A percentile compares a stretch with the other conserved stretches of the same genome.
Conservation (phyloP, 2,329 filamentous ascomycete species). For the Penicillium sp. region DNA sequence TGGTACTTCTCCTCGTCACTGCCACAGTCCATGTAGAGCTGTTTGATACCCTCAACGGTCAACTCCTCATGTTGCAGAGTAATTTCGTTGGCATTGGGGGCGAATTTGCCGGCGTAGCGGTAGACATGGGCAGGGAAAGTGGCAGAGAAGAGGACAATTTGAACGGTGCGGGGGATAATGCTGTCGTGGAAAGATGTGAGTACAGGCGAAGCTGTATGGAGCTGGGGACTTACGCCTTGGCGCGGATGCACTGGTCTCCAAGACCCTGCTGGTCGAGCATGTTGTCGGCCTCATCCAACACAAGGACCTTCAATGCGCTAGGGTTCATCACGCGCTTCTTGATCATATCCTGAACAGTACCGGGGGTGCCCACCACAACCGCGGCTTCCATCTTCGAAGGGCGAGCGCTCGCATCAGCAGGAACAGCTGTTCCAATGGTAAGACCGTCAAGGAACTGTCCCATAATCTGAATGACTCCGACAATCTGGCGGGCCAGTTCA, state of each 20-base stretch:
- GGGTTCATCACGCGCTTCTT: conserved; percentile 73
- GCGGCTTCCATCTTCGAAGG: conserved; percentile 70
- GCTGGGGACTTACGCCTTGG: conserved; percentile 68
- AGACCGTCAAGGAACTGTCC: conserved; percentile 79
- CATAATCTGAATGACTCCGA: conserved; percentile 79
- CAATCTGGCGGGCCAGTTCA: conserved; percentile 92
- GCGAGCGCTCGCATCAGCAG: conserved; percentile 68
- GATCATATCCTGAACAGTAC: conserved; percentile 87
- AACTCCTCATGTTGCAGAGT: conserved; percentile 87
- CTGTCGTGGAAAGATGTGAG: conserved; percentile 49
- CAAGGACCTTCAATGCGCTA: conserved; percentile 73
- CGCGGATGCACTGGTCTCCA: conserved; percentile 89
- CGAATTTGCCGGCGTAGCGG: conserved; percentile 79
- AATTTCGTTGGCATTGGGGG: conserved; percentile 81
- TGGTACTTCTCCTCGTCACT: conserved; percentile 81
- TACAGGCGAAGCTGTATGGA: conserved; percentile 9
- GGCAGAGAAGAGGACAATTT: conserved; percentile 93
- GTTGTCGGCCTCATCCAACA: conserved; percentile 96
- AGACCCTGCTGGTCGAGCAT: conserved; percentile 97
- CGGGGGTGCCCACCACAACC: conserved; percentile 89
- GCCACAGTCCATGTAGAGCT: conserved; percentile 94
- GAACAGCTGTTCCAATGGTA: conserved; percentile 78
- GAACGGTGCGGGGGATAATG: conserved; percentile 71
- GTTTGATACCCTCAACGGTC: conserved; percentile 94
- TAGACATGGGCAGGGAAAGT: conserved; percentile 88